Evolutionary conservation across 768 basidiomycete species (phyloP).

Genomic region (Auricularia auricula-judae): DNA sequence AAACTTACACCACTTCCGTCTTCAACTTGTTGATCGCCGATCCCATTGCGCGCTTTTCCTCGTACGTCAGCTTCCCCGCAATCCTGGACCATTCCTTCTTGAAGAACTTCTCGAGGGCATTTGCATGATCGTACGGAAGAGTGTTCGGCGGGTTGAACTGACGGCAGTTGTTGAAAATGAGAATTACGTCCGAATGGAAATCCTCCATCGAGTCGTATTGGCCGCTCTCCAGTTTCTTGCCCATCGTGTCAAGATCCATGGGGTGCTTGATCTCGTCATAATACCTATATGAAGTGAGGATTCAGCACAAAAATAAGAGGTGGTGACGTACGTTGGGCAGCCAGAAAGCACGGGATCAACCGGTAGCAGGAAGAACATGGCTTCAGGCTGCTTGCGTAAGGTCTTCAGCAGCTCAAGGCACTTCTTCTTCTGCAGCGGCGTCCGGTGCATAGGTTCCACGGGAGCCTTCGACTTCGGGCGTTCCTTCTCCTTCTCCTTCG

Average conservation of each 20-base stretch:
- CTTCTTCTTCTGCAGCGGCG: conserved; percentile 72
- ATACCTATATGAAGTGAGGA: conserved; percentile 44
- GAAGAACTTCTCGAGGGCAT: conserved; percentile 61
- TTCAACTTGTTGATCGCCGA: conserved; percentile 56
- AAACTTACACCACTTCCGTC: conserved; percentile 46
- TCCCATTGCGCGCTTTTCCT: conserved; percentile 72
- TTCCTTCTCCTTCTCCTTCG: conserved; percentile 1
- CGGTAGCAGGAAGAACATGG: conserved; percentile 62
- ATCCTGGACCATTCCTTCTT: conserved; percentile 80
- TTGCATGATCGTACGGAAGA: conserved; percentile 60
- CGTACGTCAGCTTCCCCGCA: conserved; percentile 61
- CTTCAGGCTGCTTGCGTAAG: conserved; percentile 52
- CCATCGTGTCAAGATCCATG: conserved; percentile 88
- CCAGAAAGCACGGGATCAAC: conserved; percentile 78
- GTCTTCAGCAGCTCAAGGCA: conserved; percentile 52
- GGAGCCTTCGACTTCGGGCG: not conserved
- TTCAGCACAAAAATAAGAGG: not conserved
- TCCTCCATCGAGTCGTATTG: conserved; percentile 74
- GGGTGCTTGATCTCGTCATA: conserved; percentile 83
- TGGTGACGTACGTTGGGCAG: conserved; percentile 71
- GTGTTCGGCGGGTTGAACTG: conserved; percentile 83
- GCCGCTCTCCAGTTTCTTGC: conserved; percentile 49
- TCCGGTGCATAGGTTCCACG: conserved; percentile 18
- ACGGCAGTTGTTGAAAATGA: conserved; percentile 83
- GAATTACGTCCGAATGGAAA: conserved; percentile 67